Base-by-base conservation (phyloP, 1,139 yeast species). In the Spencermartinsiella ligniputridi region DNA sequence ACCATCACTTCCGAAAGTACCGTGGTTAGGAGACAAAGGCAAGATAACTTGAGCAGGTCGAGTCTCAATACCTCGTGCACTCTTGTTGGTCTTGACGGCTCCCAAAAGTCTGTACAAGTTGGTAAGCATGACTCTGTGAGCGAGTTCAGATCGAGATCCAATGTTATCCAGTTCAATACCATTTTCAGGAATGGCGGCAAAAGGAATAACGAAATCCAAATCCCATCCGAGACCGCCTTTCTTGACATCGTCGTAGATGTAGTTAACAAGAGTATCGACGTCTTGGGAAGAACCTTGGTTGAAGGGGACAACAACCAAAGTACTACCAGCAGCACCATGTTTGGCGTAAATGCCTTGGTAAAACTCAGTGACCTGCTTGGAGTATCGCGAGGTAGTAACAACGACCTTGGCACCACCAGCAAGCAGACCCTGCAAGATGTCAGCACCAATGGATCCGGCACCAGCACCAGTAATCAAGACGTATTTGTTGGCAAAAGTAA, bases 381-480 rank as follows among this genome's bases (percentile, higher is more conserved):
- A 86, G 78, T 85, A 92, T 68, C 97, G 80, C 27, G 97, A 89
- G 44, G 98, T 92, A 39, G 98, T 92, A 47, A 92, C 96, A 64
- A 92, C 74, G 58, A 90, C 97, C 69, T 86, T 87, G 47, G 98
- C 97, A 75, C 98, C 98, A 72, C 98, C 98, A 64, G 94, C 82
- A 47, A 92, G 75, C 66, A 92, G 76, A 54, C 98, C 98, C 73
- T 87, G 95, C 66, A 92, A 76, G 56, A 92, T 80, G 69, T 92
- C 97, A 50, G 97, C 97, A 71, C 97, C 98, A 66, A 92, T 92
- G 43, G 98, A 92, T 42, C 97, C 98, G 44, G 88, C 92, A 75
- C 98, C 98, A 43, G 97, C 97, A 74, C 98, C 98, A 44, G 98
- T 92, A 57, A 92, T 76, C 62, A 92, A 79, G 44, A 90, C 96